phyloP scores from a whole-genome alignment of 2,329 filamentous ascomycete species.

The Trichoderma afroharzianum region DNA sequence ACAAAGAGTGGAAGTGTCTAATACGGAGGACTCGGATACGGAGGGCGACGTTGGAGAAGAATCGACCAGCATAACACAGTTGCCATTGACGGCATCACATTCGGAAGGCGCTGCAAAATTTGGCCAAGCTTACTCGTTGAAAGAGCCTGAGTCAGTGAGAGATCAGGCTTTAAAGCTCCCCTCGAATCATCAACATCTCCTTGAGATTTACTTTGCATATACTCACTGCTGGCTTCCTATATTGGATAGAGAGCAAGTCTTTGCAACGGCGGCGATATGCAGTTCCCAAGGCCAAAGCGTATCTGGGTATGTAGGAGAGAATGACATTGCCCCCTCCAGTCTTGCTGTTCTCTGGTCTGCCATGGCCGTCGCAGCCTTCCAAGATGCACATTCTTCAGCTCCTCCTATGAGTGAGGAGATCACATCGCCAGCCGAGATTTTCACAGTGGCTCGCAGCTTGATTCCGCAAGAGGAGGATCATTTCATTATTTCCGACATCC shows the following conservation, averaged over 20 bases:
- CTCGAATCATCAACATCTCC: neutral
- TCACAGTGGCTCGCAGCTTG: neutral
- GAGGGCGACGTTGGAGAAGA: neutral
- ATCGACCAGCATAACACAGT: neutral
- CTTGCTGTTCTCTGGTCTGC: constrained; percentile 12
- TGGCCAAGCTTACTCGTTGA: neutral
- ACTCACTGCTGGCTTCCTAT: constrained; percentile 11
- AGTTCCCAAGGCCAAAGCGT: neutral
- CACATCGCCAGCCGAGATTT: neutral
- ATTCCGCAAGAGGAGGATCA: neutral
- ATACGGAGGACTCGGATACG: neutral
- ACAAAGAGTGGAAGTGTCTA: neutral
- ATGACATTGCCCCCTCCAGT: neutral
- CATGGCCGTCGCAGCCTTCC: neutral
- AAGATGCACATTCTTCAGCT: constrained; percentile 7
- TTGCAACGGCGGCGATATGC: neutral
- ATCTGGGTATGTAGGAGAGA: neutral
- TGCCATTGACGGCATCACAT: neutral
- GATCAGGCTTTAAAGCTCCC: neutral
- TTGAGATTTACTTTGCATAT: constrained; percentile 11
- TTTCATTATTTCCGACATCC: neutral
- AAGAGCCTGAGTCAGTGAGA: neutral
- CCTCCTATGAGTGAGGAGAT: neutral
- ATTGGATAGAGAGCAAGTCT: neutral
- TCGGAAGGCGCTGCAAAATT: neutral